phyloP scores from a whole-genome alignment of 495 filamentous ascomycete genomes.

The Penicillium waksmanii region DNA sequence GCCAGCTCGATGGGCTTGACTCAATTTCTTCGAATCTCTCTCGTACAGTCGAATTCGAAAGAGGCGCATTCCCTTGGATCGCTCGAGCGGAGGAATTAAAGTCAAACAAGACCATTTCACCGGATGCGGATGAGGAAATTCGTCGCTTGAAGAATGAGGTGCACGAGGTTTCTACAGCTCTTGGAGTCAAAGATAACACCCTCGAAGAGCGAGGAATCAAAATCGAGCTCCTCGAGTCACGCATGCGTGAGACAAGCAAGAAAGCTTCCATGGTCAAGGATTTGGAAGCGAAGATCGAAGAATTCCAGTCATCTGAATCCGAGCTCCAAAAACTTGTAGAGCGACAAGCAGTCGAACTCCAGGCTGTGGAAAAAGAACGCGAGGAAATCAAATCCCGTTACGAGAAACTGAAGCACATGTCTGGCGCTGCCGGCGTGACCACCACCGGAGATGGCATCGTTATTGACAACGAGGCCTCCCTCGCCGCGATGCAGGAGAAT shows the following conservation, averaged over 20 bases:
- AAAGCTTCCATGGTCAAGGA: constrained; percentile 52
- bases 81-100: constrained; percentile 78
- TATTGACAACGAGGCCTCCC: constrained; percentile 47
- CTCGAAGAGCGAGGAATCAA: constrained; percentile 85
- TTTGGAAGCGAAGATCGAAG: constrained; percentile 64
- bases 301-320: constrained; percentile 50
- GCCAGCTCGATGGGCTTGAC: constrained; percentile 71
- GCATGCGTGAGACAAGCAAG: constrained; percentile 57
- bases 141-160: constrained; percentile 74
- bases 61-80: constrained; percentile 76
- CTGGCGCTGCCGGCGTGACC: constrained; percentile 55
- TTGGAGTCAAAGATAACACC: constrained; percentile 88
- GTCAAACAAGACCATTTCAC: constrained; percentile 72
- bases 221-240: constrained; percentile 56
- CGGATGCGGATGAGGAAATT: constrained; percentile 80
- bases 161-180: constrained; percentile 61
- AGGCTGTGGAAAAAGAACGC: constrained; percentile 61
- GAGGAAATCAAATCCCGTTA: constrained; percentile 76
- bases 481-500: constrained; percentile 72
- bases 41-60: constrained; percentile 84
- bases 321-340: constrained; percentile 44
- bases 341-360: constrained; percentile 46
- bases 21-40: constrained; percentile 73
- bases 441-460: constrained; percentile 45
- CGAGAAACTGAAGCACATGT: constrained; percentile 54